These are phyloP conservation scores for Peniophora sp. DNA, from an alignment of 1,284 basidiomycete genomes.

Conservation along the genomic window DNA sequence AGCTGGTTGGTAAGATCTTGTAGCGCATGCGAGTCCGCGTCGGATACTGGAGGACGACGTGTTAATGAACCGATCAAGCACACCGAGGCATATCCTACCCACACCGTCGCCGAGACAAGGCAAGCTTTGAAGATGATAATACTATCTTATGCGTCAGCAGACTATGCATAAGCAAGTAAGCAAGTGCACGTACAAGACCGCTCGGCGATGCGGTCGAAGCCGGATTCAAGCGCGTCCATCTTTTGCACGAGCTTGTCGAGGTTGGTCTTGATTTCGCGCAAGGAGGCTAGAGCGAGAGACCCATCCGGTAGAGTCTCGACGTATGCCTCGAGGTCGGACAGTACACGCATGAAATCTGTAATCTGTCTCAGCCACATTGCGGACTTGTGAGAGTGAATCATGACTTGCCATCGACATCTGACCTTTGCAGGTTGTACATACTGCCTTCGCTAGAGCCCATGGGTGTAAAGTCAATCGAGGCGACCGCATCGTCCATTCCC, in stretches of 20 bases:
- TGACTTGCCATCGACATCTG: conserved; percentile 66
- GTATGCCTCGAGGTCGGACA: conserved; percentile 60
- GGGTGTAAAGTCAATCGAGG: conserved; percentile 71
- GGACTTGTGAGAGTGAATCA: not conserved
- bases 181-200: conserved; percentile 51
- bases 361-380: not conserved
- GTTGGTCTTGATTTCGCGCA: conserved; percentile 50
- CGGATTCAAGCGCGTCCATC: conserved; percentile 70
- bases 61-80: conserved; percentile 2
- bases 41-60: conserved; percentile 38
- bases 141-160: conserved; percentile 32
- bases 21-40: conserved; percentile 63
- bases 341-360: conserved; percentile 50
- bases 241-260: conserved; percentile 63
- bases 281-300: conserved; percentile 38
- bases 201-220: conserved; percentile 77
- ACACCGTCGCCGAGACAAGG: conserved; percentile 61
- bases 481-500: conserved; percentile 71
- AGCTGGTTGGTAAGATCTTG: conserved; percentile 62
- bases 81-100: conserved; percentile 21
- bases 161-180: not conserved
- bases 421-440: conserved; percentile 57
- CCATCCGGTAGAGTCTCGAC: conserved; percentile 34
- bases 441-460: conserved; percentile 36
- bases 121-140: conserved; percentile 62